Percentiles rank a stretch among this genome's conserved stretches.
These are phyloP conservation scores for Zelonia costaricensis DNA, from an alignment of 208 protist genomes.

Conservation along the genomic window DNA sequence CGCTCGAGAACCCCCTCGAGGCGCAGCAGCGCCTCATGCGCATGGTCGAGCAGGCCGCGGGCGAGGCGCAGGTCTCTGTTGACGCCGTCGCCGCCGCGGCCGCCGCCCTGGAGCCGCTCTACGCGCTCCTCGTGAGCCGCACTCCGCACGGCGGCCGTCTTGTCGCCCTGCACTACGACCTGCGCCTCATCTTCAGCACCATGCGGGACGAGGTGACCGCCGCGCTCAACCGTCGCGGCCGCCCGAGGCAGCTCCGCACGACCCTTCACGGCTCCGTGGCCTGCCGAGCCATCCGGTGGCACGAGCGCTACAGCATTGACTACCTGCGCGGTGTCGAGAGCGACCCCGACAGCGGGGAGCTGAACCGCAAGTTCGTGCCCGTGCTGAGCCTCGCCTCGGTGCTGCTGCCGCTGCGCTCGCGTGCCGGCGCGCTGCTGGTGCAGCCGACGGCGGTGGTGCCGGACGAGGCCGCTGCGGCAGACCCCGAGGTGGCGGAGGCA, in stretches of 20 bases:
- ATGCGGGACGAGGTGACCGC: constrained; percentile 40
- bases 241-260: constrained; percentile 32
- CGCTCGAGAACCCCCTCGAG: constrained; percentile 17
- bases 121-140: constrained; percentile 34
- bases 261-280: constrained; percentile 61
- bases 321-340: constrained; percentile 57
- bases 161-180: constrained; percentile 40
- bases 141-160: constrained; percentile 49
- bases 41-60: background rate
- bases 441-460: background rate
- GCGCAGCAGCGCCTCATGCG: constrained; percentile 3
- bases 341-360: constrained; percentile 31
- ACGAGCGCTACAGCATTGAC: constrained; percentile 52
- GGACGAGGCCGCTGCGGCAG: background rate
- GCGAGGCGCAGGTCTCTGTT: background rate
- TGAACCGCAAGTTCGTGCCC: constrained; percentile 50
- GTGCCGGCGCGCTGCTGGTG: constrained; percentile 11
- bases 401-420: constrained; percentile 52
- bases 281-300: constrained; percentile 59
- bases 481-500: background rate
- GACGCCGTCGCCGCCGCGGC: background rate
- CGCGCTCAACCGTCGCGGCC: constrained; percentile 13
- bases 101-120: constrained; percentile 10
- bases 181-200: constrained; percentile 32
- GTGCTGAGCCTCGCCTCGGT: constrained; percentile 77